Evolutionary conservation across 345 rosid genomes (phyloP), one percentile per base, ranked within the genome.

Genomic region (Dipteronia dyeriana): DNA sequence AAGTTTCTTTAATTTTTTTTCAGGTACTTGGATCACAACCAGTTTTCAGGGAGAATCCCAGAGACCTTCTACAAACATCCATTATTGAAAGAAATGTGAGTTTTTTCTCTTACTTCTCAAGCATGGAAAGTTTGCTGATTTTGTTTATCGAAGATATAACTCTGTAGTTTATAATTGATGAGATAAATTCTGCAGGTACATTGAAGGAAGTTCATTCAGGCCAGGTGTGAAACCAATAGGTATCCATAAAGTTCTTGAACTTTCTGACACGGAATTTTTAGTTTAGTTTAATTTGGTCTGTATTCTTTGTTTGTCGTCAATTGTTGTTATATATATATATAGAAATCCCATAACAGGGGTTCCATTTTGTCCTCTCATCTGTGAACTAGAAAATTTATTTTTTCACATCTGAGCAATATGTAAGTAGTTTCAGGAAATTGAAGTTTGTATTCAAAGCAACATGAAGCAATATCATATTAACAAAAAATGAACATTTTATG

Each of bases 21-120:
- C 88, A 88, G 97, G 87, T 89, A 92, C 87, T 78, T 92, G 85
- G 97, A 94, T 83, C 91, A 90, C 87, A 91, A 94, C 76, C 93
- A 88, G 62, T 91, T 92, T 76, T 77, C 86, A 7, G 98, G 97
- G 64, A 84, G 79, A 81, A 89, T 94, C 51, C 92, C 96, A 26
- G 88, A 88, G 56, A 88, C 88, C 51, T 86, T 92, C 47, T 92
- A 92, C 77, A 88, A 85, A 74, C 94, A 89, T 64, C 90, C 86
- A 11, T 87, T 71, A 81, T 84, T 91, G 79, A 92, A 89, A 76
- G 95, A 91, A 87, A 85, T 94, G 97, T 89, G 85, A 75, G 94
- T 85, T 76, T 54, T 84, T 76, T 59, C 60, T 72, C 23, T 77
- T 9, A 5, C 66, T 74, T 23, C 57, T 57, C 25, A 31, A 38